Conservation (phyloP, 306 rosid genomes). For the Oxytropis ochrocephala region DNA sequence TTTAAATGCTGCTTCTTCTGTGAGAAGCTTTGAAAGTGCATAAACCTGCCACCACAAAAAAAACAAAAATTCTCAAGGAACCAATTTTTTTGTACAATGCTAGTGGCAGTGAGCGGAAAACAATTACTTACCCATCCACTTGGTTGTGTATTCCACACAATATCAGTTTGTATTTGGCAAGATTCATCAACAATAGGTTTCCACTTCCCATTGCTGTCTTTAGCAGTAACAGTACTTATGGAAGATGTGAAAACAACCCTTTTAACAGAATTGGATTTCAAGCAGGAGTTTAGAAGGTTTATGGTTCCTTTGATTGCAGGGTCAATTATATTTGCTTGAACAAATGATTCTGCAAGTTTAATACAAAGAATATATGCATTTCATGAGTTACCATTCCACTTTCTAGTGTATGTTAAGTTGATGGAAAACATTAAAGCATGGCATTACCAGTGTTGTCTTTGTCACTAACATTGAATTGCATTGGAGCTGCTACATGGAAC, state of each 20-base stretch:
- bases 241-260: constrained; percentile 82
- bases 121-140: constrained; percentile 65
- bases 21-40: constrained; percentile 55
- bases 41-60: constrained; percentile 43
- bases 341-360: constrained; percentile 44
- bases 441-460: constrained; percentile 51
- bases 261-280: constrained; percentile 63
- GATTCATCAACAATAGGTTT: constrained; percentile 59
- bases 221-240: constrained; percentile 63
- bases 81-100: neutral
- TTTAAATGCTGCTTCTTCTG: constrained; percentile 66
- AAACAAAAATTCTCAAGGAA: neutral
- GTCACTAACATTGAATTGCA: constrained; percentile 43
- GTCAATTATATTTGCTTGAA: constrained; percentile 41
- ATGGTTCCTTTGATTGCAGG: constrained; percentile 59
- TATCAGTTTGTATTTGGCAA: constrained; percentile 47
- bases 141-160: constrained; percentile 46
- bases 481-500: constrained; percentile 72
- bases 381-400: constrained; percentile 8
- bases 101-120: neutral
- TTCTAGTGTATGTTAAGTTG: neutral
- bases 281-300: constrained; percentile 58
- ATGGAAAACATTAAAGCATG: neutral
- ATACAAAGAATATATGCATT: neutral
- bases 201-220: constrained; percentile 46